Conservation (phyloP, 352 stramenopile species). For the Blastocystis sp. region DNA sequence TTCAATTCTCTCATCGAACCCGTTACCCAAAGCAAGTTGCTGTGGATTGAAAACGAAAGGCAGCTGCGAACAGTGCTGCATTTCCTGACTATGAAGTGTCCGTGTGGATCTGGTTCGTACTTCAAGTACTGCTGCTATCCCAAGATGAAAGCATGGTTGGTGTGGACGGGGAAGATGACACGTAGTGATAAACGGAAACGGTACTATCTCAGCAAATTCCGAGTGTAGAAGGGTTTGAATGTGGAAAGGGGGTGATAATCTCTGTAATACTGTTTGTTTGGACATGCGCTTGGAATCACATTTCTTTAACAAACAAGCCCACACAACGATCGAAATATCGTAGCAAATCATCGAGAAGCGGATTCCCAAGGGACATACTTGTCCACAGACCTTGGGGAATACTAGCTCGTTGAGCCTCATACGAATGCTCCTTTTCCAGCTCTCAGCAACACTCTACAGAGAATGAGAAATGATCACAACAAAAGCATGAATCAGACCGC, state of each 20-base stretch:
- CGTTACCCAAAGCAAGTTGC: not conserved
- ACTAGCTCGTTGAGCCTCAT: constrained; percentile 86
- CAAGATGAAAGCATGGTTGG: constrained; percentile 52
- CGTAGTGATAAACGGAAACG: constrained; percentile 36
- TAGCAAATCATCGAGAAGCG: too few relatives aligned
- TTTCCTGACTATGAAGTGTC: constrained; percentile 49
- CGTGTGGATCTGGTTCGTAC: constrained; percentile 22
- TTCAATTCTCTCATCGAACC: constrained; percentile 5
- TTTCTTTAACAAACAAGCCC: too few relatives aligned
- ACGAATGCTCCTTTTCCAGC: constrained; percentile 83
- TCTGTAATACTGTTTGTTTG: too few relatives aligned
- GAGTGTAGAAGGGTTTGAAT: not conserved
- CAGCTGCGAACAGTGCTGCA: not conserved
- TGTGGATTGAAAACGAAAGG: not conserved
- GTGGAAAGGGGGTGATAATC: too few relatives aligned
- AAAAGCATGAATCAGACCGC: constrained; percentile 17
- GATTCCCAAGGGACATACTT: too few relatives aligned
- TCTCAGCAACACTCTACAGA: constrained; percentile 43
- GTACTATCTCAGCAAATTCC: constrained; percentile 44
- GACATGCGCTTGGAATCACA: too few relatives aligned
- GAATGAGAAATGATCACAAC: constrained; percentile 2
- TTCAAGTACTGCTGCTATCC: constrained; percentile 51
- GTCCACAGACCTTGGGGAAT: too few relatives aligned
- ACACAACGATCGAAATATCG: too few relatives aligned
- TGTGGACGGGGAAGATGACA: not conserved